phyloP scores from a whole-genome alignment of 176 grass and related monocot genomes.

The Puya raimondii region DNA sequence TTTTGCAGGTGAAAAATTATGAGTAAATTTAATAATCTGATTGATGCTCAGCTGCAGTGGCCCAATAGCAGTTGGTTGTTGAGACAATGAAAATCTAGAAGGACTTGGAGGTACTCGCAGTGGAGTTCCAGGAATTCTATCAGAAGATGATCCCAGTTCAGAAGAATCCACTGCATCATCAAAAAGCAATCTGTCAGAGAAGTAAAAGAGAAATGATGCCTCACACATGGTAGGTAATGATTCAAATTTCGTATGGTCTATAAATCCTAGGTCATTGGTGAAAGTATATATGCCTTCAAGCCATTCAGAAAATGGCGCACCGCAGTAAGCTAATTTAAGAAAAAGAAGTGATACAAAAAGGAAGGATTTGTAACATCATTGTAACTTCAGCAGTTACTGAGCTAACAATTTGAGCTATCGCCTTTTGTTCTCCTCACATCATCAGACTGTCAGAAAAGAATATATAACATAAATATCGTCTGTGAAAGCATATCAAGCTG shows the following conservation, averaged over 20 bases:
- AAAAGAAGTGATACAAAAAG: too few species aligned
- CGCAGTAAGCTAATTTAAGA: too few species aligned
- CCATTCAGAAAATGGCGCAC: too few species aligned
- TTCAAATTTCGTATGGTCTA: constrained; percentile 7
- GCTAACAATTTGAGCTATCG: too few species aligned
- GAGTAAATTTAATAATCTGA: constrained; percentile 72
- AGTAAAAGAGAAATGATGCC: constrained; percentile 2
- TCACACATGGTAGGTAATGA: background rate
- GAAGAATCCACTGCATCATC: constrained; percentile 56
- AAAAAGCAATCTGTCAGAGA: constrained; percentile 22
- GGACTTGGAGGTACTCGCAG: constrained; percentile 62
- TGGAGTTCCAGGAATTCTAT: constrained; percentile 52
- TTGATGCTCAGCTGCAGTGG: constrained; percentile 61
- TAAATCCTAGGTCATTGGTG: background rate
- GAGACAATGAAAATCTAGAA: constrained; percentile 76
- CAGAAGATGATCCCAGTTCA: constrained; percentile 47
- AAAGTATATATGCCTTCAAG: background rate
- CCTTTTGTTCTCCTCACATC: too few species aligned
- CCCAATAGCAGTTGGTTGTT: constrained; percentile 48
- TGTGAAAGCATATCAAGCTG: too few species aligned
- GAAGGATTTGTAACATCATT: too few species aligned
- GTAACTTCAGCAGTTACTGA: too few species aligned
- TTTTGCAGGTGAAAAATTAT: constrained; percentile 58
- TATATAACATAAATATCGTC: too few species aligned
- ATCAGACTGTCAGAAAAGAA: too few species aligned